Conservation (phyloP, 1,284 basidiomycete genomes). For the Cystobasidium pallidum region DNA sequence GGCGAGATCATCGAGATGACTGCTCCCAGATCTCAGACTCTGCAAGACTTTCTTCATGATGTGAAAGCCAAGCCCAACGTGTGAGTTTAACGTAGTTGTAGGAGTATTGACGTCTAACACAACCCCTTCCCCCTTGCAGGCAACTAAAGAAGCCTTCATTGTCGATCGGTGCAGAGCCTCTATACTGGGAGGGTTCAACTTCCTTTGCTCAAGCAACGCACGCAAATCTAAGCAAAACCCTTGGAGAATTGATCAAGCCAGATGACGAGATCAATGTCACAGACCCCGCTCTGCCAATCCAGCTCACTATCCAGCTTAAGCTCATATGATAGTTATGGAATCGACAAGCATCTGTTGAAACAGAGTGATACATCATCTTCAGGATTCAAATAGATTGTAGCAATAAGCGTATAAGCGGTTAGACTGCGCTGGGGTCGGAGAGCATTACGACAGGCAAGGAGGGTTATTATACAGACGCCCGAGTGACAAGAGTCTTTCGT, state of each 20-base stretch:
- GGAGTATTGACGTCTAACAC: neutral
- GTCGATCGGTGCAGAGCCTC: slow-evolving; percentile 66
- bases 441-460: too few species aligned
- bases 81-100: slow-evolving; percentile 61
- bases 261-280: slow-evolving; percentile 85
- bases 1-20: slow-evolving; percentile 77
- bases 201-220: slow-evolving; percentile 84
- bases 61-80: slow-evolving; percentile 82
- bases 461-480: too few species aligned
- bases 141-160: slow-evolving; percentile 92
- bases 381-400: too few species aligned
- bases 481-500: too few species aligned
- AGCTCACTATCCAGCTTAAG: slow-evolving; percentile 65
- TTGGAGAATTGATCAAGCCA: slow-evolving; percentile 75
- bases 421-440: too few species aligned
- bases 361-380: too few species aligned
- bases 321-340: slow-evolving; percentile 19
- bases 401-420: too few species aligned
- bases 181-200: slow-evolving; percentile 91
- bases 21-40: slow-evolving; percentile 71
- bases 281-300: slow-evolving; percentile 84
- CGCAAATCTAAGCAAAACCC: slow-evolving; percentile 81
- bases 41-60: slow-evolving; percentile 82
- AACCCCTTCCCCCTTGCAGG: slow-evolving; percentile 59
- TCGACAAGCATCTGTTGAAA: too few species aligned